These are phyloP conservation scores for Daldinia decipiens DNA, from an alignment of 495 filamentous ascomycete species.

Conservation along the genomic window DNA sequence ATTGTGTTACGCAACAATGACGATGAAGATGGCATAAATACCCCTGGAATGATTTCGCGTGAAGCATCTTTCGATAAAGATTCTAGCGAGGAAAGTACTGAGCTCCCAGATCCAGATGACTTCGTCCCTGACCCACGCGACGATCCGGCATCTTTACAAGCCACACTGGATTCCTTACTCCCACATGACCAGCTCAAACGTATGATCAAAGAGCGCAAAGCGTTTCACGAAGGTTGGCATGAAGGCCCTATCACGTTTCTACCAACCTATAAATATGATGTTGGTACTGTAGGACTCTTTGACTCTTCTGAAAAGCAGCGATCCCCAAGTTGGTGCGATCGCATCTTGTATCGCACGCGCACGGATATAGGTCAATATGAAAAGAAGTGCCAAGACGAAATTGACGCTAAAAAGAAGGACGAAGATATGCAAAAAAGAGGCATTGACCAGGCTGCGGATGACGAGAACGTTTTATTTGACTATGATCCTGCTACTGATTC, in stretches of 20 bases:
- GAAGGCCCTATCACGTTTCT: conserved; percentile 90
- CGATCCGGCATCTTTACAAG: conserved; percentile 73
- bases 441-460: conserved; percentile 75
- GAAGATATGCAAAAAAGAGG: conserved; percentile 85
- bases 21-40: conserved; percentile 49
- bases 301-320: conserved; percentile 94
- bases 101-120: conserved; percentile 65
- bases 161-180: conserved; percentile 84
- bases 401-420: conserved; percentile 75
- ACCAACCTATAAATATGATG: conserved; percentile 96
- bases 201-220: conserved; percentile 76
- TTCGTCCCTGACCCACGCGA: conserved; percentile 61
- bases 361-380: conserved; percentile 77
- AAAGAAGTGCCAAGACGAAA: conserved; percentile 69
- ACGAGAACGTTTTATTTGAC: conserved; percentile 88
- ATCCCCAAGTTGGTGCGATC: conserved; percentile 96
- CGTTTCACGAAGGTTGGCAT: conserved; percentile 89
- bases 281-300: conserved; percentile 91
- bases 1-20: conserved; percentile 53
- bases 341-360: conserved; percentile 86
- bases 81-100: conserved; percentile 51
- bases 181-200: conserved; percentile 88
- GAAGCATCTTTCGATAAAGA: conserved; percentile 48
- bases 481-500: conserved; percentile 84
- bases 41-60: conserved; percentile 46